Evolutionary conservation across 2,329 filamentous ascomycete species (phyloP).

Genomic region (Davidsoniella australis): DNA sequence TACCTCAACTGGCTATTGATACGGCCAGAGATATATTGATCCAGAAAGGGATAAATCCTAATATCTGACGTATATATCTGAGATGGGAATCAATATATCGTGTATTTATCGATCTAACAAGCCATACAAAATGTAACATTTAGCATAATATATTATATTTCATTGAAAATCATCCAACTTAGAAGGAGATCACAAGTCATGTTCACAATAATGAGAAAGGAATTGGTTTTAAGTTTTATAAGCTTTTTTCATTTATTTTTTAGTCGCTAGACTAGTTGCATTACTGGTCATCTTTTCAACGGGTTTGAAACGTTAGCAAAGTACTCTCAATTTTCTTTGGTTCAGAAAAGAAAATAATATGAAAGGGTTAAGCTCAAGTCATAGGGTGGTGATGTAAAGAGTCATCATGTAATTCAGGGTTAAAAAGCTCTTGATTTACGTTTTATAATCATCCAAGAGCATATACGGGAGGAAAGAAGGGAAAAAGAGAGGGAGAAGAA

Average conservation of each 20-base stretch:
- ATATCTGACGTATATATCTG: too few species aligned
- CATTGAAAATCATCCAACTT: too few species aligned
- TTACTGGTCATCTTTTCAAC: neutral
- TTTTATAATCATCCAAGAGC: constrained; percentile 36
- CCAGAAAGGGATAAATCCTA: neutral
- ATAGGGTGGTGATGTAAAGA: constrained; percentile 38
- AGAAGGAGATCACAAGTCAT: neutral
- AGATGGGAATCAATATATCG: neutral
- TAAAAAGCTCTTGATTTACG: constrained; percentile 48
- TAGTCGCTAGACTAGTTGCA: constrained; percentile 3
- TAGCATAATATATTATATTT: too few species aligned
- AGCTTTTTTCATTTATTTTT: constrained; percentile 14
- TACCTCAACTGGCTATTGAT: constrained; percentile 55
- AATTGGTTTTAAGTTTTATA: constrained; percentile 17
- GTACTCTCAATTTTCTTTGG: neutral
- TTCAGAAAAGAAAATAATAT: neutral
- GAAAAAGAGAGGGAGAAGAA: constrained; percentile 12
- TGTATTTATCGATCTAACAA: neutral
- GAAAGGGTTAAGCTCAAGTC: constrained; percentile 23
- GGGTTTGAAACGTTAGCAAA: constrained; percentile 6
- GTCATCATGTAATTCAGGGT: constrained; percentile 44
- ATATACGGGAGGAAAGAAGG: constrained; percentile 16
- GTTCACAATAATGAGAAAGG: neutral
- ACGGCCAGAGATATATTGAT: constrained; percentile 45
- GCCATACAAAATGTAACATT: neutral